Base-by-base conservation (phyloP, 1,284 basidiomycete species). In the Clitocybe nebularis region DNA sequence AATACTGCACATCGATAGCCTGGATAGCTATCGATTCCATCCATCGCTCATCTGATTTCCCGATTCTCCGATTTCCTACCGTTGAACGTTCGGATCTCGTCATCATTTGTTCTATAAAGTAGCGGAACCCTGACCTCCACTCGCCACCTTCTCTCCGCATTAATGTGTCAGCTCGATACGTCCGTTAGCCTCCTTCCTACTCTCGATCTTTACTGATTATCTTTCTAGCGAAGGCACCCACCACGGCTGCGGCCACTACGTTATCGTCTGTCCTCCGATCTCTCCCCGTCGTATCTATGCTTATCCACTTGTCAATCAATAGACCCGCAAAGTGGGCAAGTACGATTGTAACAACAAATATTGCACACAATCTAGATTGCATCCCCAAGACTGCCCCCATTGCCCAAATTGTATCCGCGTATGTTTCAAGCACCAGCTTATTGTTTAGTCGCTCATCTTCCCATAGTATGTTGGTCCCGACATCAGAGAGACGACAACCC, bases 91-190 rank as follows among this genome's bases (percentile, higher is more conserved):
- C 34, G 34, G 41, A 43, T 42, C 32, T 19, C 41, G 16, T 5
- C n/a, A n/a, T n/a, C n/a, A n/a, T n/a, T n/a, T n/a, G n/a, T n/a
- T n/a, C n/a, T n/a, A n/a, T n/a, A n/a, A n/a, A n/a, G n/a, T n/a
- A n/a, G n/a, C n/a, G n/a, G n/a, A n/a, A n/a, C n/a, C n/a, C n/a
- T n/a, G n/a, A n/a, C n/a, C n/a, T n/a, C n/a, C n/a, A n/a, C n/a
- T n/a, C n/a, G n/a, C n/a, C n/a, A n/a, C n/a, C n/a, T n/a, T n/a
- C n/a, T n/a, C n/a, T n/a, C n/a, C n/a, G n/a, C n/a, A n/a, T n/a
- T 52, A 54, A 87, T 88, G 84, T 88, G 84, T 68, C 77, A 79
- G 56, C 75, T 83, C 49, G 74, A 79, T 58, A 86, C 84, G 85
- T 86, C 50, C 43, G 80, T 74, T 36, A 38, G 36, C 39, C 43